phyloP scores from a whole-genome alignment of 805 yeast species.

The Torulaspora quercuum region DNA sequence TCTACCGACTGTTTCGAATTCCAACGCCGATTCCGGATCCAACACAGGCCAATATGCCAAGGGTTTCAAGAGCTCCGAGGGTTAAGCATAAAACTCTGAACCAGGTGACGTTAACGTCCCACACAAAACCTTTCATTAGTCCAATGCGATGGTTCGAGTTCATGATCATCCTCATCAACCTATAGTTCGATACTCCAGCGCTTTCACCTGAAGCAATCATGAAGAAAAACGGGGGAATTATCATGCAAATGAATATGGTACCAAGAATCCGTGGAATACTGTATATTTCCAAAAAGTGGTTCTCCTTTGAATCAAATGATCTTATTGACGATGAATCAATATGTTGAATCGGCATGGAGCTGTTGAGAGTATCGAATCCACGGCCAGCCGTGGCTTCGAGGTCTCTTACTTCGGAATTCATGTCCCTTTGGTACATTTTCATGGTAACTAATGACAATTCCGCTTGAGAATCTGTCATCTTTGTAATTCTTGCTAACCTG shows the following conservation, averaged over 20 bases:
- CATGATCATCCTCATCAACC: conserved; percentile 29
- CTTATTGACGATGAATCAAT: conserved; percentile 24
- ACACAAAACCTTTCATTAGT: conserved; percentile 30
- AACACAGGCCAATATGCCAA: conserved; percentile 40
- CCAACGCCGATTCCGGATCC: conserved; percentile 50
- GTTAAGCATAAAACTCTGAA: conserved; percentile 31
- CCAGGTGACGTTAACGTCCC: conserved; percentile 34
- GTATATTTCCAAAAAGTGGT: conserved; percentile 24
- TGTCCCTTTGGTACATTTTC: conserved; percentile 7
- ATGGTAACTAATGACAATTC: conserved; percentile 13
- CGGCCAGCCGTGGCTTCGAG: conserved; percentile 14
- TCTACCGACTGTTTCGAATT: too few relatives aligned
- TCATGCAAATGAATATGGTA: conserved; percentile 19
- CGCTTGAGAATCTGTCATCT: conserved; percentile 12
- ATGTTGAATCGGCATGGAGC: conserved; percentile 21
- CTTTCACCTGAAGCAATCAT: conserved; percentile 27
- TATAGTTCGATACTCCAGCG: conserved; percentile 25
- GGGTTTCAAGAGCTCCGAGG: conserved; percentile 32
- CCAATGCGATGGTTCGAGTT: conserved; percentile 26
- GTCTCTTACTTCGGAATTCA: conserved; percentile 2
- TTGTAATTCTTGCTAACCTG: conserved; percentile 8
- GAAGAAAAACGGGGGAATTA: conserved; percentile 33
- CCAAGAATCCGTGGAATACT: conserved; percentile 23
- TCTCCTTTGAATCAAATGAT: conserved; percentile 24
- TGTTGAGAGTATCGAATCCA: conserved; percentile 1